Evolutionary conservation across 495 filamentous ascomycete genomes (phyloP).

Genomic region (Bathelium albidoporum): DNA sequence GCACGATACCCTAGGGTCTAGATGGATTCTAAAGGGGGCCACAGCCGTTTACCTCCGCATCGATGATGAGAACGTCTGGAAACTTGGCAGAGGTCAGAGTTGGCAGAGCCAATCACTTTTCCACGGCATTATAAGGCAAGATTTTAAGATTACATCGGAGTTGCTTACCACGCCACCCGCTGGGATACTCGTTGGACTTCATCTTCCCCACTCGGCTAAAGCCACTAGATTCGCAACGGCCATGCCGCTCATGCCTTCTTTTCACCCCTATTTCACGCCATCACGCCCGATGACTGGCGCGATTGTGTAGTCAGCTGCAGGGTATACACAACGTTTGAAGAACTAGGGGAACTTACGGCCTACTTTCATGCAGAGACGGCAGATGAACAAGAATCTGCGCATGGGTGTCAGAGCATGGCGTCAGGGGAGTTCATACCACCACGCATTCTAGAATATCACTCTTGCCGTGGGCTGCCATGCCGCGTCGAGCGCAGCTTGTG

Average conservation of each 20-base stretch:
- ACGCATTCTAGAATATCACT: neutral
- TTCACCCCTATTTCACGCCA: neutral
- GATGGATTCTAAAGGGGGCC: neutral
- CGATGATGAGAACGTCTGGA: neutral
- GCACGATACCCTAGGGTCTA: neutral
- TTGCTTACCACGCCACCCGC: neutral
- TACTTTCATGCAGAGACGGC: neutral
- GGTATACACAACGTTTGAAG: neutral
- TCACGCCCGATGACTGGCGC: neutral
- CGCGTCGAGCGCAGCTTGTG: neutral
- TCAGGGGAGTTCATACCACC: constrained; percentile 1
- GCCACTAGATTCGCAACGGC: no score
- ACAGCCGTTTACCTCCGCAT: neutral
- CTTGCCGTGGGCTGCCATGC: neutral
- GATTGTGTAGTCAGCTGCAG: neutral
- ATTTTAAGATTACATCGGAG: neutral
- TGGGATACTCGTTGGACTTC: neutral
- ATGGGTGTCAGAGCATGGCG: neutral
- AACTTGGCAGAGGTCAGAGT: constrained; percentile 2
- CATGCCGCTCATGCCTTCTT: neutral
- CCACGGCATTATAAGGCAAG: neutral
- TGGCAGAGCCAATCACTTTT: neutral
- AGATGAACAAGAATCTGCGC: neutral
- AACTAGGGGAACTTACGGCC: neutral
- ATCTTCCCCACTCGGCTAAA: neutral